phyloP scores from a whole-genome alignment of 768 basidiomycete species.

The Stropharia rugosoannulata region DNA sequence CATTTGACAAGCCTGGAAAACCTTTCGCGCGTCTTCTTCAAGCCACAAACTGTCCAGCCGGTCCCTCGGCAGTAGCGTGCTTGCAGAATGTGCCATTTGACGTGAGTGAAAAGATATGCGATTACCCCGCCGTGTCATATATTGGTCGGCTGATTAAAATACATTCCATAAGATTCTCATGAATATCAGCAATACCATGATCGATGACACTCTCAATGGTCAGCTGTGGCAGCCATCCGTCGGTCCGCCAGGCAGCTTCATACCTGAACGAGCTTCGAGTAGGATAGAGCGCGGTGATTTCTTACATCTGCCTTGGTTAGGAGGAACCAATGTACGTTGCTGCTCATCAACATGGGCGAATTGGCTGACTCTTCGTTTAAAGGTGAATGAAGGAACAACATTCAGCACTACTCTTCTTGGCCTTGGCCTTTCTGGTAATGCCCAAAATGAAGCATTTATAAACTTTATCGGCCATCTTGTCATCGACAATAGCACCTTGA shows the following conservation, averaged over 20 bases:
- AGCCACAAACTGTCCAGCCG: constrained; percentile 45
- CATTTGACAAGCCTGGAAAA: constrained; percentile 51
- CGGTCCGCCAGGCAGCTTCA: constrained; percentile 49
- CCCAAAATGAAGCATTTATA: constrained; percentile 44
- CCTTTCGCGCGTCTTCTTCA: constrained; percentile 46
- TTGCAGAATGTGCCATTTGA: constrained; percentile 45
- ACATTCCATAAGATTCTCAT: constrained; percentile 40
- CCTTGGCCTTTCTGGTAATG: constrained; percentile 34
- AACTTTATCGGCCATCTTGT: constrained; percentile 46
- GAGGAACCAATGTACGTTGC: constrained; percentile 51
- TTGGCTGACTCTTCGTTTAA: neutral
- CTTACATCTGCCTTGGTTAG: constrained; percentile 51
- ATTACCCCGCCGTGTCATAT: neutral
- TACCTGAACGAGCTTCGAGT: constrained; percentile 43
- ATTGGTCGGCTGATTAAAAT: neutral
- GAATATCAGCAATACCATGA: constrained; percentile 47
- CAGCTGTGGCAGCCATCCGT: constrained; percentile 61
- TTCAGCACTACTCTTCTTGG: constrained; percentile 40
- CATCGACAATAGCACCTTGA: constrained; percentile 52
- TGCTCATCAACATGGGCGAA: neutral
- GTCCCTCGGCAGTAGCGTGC: constrained; percentile 38
- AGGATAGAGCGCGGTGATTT: constrained; percentile 48
- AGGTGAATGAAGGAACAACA: constrained; percentile 55
- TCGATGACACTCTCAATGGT: constrained; percentile 39
- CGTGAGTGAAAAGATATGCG: constrained; percentile 20